These are phyloP conservation scores for Paecilomyces dactylethromorphus DNA, from an alignment of 2,329 filamentous ascomycete genomes.

Conservation along the genomic window DNA sequence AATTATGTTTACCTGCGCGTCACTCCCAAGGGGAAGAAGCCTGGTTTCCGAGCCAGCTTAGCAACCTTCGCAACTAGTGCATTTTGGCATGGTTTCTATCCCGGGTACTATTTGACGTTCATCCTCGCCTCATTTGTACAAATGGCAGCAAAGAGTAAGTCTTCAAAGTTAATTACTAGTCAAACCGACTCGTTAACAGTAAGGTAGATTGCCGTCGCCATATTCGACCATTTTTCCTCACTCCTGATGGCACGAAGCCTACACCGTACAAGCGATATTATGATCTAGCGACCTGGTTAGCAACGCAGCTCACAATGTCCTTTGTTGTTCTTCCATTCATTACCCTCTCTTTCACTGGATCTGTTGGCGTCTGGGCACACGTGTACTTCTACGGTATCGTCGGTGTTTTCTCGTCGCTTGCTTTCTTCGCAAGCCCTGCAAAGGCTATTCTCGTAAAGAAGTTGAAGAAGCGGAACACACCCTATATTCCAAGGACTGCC, in stretches of 20 bases:
- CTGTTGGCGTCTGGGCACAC: constrained; percentile 69
- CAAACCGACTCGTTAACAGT: constrained; percentile 9
- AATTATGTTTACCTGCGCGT: constrained; percentile 96
- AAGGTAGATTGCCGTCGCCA: constrained; percentile 74
- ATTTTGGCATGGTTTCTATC: constrained; percentile 97
- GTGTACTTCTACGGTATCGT: constrained; percentile 84
- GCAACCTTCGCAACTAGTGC: constrained; percentile 92
- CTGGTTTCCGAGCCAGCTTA: constrained; percentile 88
- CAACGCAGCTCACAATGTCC: constrained; percentile 75
- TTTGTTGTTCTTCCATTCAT: constrained; percentile 83
- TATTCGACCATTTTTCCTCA: constrained; percentile 86
- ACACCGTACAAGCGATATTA: constrained; percentile 76
- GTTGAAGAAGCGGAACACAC: constrained; percentile 51
- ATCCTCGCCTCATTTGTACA: constrained; percentile 86
- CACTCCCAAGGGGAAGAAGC: constrained; percentile 91
- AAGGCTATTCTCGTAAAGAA: constrained; percentile 54
- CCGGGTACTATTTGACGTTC: constrained; percentile 91
- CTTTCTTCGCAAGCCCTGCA: constrained; percentile 73
- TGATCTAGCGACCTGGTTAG: constrained; percentile 67
- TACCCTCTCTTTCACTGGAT: constrained; percentile 65
- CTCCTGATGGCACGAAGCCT: constrained; percentile 63
- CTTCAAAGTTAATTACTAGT: background rate
- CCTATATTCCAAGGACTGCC: constrained; percentile 36
- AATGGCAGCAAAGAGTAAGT: constrained; percentile 86
- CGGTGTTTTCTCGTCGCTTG: constrained; percentile 58